These are phyloP conservation scores for Erigeron canadensis DNA, from an alignment of 129 eudicot species.

Conservation along the genomic window DNA sequence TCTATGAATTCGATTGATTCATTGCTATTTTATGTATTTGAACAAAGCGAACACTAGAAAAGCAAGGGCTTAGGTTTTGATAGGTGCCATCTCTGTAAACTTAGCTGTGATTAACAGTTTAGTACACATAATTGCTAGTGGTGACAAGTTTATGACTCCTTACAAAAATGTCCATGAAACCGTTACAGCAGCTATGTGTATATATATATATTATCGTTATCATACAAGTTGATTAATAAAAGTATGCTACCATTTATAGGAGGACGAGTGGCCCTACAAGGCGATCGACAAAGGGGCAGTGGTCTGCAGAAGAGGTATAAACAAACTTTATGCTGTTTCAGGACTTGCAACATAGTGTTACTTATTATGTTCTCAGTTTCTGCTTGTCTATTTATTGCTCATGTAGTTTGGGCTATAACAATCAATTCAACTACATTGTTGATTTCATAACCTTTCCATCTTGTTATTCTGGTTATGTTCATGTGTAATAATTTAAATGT, in stretches of 20 bases:
- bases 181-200: background rate
- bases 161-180: background rate
- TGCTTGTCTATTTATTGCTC: background rate
- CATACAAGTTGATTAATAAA: background rate
- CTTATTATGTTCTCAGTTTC: background rate
- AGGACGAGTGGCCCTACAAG: constrained; percentile 70
- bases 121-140: background rate
- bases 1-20: background rate
- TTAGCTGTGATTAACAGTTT: background rate
- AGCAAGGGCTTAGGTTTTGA: no score
- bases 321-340: constrained; percentile 8
- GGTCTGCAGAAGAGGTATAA: constrained; percentile 92
- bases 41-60: no score
- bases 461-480: background rate
- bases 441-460: background rate
- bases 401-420: background rate
- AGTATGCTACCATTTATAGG: constrained; percentile 29
- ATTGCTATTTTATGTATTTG: background rate
- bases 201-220: background rate
- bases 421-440: no score
- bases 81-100: no score
- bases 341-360: no score
- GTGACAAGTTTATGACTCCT: no score
- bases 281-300: constrained; percentile 96
- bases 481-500: background rate